Conservation (phyloP, 1,284 basidiomycete genomes). For the Xerocomus nothofagi region DNA sequence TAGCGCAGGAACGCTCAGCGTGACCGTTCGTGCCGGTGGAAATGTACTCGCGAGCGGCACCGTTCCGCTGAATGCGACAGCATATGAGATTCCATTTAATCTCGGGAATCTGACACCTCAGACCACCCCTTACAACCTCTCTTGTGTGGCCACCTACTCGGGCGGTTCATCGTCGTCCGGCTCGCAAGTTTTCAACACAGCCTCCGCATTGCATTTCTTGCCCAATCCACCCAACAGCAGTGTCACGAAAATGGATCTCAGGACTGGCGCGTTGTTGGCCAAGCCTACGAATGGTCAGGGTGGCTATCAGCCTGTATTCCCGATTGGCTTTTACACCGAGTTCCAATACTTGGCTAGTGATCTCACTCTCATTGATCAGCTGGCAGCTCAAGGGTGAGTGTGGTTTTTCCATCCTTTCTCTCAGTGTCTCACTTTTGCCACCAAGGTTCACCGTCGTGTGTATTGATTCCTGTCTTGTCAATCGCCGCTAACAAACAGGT, state of each 20-base stretch:
- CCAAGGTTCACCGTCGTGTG: slow-evolving; percentile 36
- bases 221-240: slow-evolving; percentile 49
- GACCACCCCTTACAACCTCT: slow-evolving; percentile 27
- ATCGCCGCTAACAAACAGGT: slow-evolving; percentile 8
- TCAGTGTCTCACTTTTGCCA: slow-evolving; percentile 5
- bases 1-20: slow-evolving; percentile 25
- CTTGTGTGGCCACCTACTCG: slow-evolving; percentile 29
- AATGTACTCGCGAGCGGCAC: slow-evolving; percentile 20
- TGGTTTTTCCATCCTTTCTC: not conserved
- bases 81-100: slow-evolving; percentile 27
- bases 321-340: slow-evolving; percentile 72
- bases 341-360: slow-evolving; percentile 64
- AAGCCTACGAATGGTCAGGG: slow-evolving; percentile 49
- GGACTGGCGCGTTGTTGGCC: slow-evolving; percentile 67
- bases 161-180: slow-evolving; percentile 19
- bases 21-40: slow-evolving; percentile 25
- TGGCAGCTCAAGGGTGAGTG: slow-evolving; percentile 62
- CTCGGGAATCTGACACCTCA: slow-evolving; percentile 26
- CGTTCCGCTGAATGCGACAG: slow-evolving; percentile 33
- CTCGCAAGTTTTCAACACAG: slow-evolving; percentile 47
- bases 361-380: slow-evolving; percentile 53
- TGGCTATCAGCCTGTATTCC: slow-evolving; percentile 59
- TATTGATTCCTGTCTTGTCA: not conserved
- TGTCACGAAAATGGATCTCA: slow-evolving; percentile 69
- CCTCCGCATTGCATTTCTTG: slow-evolving; percentile 55